Conservation (phyloP, 306 rosid genomes). For the Malus sylvestris region DNA sequence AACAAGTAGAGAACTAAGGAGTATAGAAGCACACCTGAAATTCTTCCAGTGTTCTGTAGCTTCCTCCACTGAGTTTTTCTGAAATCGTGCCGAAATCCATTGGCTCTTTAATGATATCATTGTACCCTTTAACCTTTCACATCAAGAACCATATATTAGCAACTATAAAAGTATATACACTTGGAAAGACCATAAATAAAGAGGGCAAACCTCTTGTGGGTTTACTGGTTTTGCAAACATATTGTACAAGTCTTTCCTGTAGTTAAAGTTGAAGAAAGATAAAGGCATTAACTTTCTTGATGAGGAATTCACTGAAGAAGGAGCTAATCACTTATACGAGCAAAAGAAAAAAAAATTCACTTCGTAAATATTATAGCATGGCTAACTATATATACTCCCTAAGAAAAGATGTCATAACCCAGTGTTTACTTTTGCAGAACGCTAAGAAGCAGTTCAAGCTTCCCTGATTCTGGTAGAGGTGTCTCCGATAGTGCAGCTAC, state of each 20-base stretch:
- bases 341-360: not conserved
- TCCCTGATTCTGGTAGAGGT: not conserved
- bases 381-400: not conserved
- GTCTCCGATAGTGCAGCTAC: not conserved
- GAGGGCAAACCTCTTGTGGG: conserved; percentile 14
- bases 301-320: not conserved
- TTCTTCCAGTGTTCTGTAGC: conserved; percentile 13
- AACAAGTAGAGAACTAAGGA: not conserved
- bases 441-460: conserved; percentile 13
- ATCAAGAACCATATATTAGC: not conserved
- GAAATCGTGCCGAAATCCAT: conserved; percentile 21
- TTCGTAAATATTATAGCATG: not conserved
- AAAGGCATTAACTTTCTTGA: not conserved
- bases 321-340: not conserved
- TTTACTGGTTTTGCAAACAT: conserved; percentile 19
- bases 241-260: conserved; percentile 1
- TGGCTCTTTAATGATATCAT: conserved; percentile 21
- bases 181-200: not conserved
- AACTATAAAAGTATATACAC: not conserved
- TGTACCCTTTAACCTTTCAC: conserved; percentile 16
- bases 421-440: conserved; percentile 7
- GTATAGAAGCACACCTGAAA: conserved; percentile 19
- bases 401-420: not conserved
- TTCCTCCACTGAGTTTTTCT: conserved; percentile 14
- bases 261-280: not conserved